Evolutionary conservation across 2,329 filamentous ascomycete species (phyloP).

Genomic region (Hypoxylon sp.): DNA sequence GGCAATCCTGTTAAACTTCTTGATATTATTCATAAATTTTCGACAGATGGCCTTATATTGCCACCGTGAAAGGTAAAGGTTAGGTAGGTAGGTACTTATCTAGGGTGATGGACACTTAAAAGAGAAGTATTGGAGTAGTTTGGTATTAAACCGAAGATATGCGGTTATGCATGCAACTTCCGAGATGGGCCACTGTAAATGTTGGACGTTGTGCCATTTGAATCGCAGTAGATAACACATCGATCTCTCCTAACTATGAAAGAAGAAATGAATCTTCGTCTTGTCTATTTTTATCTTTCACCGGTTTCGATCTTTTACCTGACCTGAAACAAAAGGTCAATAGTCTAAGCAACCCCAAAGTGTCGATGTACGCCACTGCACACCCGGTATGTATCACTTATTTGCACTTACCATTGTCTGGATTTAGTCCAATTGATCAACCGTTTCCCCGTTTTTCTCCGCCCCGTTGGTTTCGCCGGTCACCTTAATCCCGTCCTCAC

Average conservation of each 20-base stretch:
- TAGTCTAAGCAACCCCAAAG: constrained; percentile 9
- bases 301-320: constrained; percentile 5
- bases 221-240: constrained; percentile 16
- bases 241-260: constrained; percentile 16
- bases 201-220: constrained; percentile 7
- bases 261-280: constrained; percentile 29
- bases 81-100: no score
- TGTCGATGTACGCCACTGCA: constrained; percentile 12
- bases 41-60: background rate
- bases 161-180: constrained; percentile 30
- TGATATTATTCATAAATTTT: background rate
- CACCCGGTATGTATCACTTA: constrained; percentile 1
- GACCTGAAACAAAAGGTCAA: constrained; percentile 14
- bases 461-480: constrained; percentile 48
- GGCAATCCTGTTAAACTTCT: background rate
- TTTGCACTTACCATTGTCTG: background rate
- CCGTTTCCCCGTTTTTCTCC: constrained; percentile 50
- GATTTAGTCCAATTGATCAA: constrained; percentile 58
- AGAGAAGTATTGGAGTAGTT: background rate
- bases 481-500: constrained; percentile 62
- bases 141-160: constrained; percentile 25
- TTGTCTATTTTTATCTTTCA: constrained; percentile 34
- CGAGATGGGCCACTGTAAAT: constrained; percentile 25
- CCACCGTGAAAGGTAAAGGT: background rate
- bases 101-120: background rate